Percentiles rank a stretch among this genome's conserved stretches.
These are phyloP conservation scores for Pyrus betulifolia DNA, from an alignment of 306 rosid genomes.

Conservation along the genomic window DNA sequence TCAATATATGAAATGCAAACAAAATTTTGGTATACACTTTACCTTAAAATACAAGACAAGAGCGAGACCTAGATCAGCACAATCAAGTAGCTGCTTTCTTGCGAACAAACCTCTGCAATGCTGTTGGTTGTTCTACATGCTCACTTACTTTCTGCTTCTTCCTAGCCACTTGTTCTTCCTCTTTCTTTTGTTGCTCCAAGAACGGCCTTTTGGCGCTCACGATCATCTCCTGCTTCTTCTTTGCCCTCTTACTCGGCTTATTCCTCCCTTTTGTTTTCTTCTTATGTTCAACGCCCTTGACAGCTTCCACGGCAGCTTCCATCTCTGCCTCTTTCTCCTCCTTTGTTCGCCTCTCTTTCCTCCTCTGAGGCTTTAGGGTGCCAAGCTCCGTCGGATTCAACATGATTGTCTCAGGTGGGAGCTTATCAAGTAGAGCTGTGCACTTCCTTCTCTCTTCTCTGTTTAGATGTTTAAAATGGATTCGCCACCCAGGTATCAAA, in stretches of 20 bases:
- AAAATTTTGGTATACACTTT: background rate
- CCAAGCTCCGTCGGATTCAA: slow-evolving; percentile 75
- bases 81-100: slow-evolving; percentile 40
- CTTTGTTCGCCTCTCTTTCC: slow-evolving; percentile 33
- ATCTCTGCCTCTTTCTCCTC: slow-evolving; percentile 55
- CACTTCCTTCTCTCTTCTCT: slow-evolving; percentile 82
- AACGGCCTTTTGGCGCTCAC: slow-evolving; percentile 64
- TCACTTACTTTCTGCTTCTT: slow-evolving; percentile 55
- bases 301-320: slow-evolving; percentile 64
- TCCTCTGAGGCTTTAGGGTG: slow-evolving; percentile 33
- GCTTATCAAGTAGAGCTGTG: slow-evolving; percentile 62
- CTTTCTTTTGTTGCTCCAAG: slow-evolving; percentile 52
- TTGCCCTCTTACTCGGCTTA: slow-evolving; percentile 51
- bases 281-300: slow-evolving; percentile 48
- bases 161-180: slow-evolving; percentile 32
- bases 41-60: background rate
- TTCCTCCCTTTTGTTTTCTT: slow-evolving; percentile 88
- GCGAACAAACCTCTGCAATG: slow-evolving; percentile 66
- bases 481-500: slow-evolving; percentile 82
- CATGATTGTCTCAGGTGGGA: slow-evolving; percentile 78
- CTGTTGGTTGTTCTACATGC: slow-evolving; percentile 50
- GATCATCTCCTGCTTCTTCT: slow-evolving; percentile 55
- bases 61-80: background rate
- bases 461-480: slow-evolving; percentile 78
- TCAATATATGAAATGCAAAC: too few relatives aligned